Percentiles rank a stretch among this genome's conserved stretches.
Conservation (phyloP, 2,329 filamentous ascomycete genomes). For the Clonostachys rosea region DNA sequence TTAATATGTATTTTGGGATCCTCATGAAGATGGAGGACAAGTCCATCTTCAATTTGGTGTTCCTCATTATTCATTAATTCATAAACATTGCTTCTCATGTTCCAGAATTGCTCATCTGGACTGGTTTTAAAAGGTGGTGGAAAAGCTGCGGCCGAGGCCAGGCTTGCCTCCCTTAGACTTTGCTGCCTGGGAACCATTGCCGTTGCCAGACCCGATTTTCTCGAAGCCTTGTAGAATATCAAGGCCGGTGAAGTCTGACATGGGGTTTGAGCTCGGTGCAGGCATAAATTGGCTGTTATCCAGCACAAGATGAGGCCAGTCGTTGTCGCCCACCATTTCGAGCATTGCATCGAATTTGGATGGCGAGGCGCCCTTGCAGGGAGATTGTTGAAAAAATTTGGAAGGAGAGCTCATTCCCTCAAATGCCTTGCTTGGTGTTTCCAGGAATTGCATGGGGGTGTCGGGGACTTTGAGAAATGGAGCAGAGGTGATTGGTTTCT, state of each 20-base stretch:
- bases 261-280: too few relatives aligned
- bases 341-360: constrained; percentile 38
- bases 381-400: constrained; percentile 37
- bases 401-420: constrained; percentile 51
- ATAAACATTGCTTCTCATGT: constrained; percentile 1
- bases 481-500: constrained; percentile 44
- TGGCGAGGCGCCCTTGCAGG: constrained; percentile 31
- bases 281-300: too few relatives aligned
- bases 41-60: neutral
- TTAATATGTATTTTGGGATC: constrained; percentile 1
- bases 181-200: too few relatives aligned
- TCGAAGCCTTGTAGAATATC: constrained; percentile 74
- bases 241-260: constrained; percentile 23
- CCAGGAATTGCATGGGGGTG: constrained; percentile 30
- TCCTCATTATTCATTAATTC: constrained; percentile 1
- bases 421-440: constrained; percentile 55
- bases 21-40: neutral
- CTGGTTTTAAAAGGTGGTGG: constrained; percentile 23
- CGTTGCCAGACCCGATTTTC: constrained; percentile 53
- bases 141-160: constrained; percentile 27
- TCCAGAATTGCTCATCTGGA: neutral
- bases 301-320: constrained; percentile 18
- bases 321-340: constrained; percentile 28
- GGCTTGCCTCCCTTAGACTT: constrained; percentile 17
- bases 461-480: constrained; percentile 45